phyloP scores from a whole-genome alignment of 2,329 filamentous ascomycete species.

The Fusarium odoratissimum region DNA sequence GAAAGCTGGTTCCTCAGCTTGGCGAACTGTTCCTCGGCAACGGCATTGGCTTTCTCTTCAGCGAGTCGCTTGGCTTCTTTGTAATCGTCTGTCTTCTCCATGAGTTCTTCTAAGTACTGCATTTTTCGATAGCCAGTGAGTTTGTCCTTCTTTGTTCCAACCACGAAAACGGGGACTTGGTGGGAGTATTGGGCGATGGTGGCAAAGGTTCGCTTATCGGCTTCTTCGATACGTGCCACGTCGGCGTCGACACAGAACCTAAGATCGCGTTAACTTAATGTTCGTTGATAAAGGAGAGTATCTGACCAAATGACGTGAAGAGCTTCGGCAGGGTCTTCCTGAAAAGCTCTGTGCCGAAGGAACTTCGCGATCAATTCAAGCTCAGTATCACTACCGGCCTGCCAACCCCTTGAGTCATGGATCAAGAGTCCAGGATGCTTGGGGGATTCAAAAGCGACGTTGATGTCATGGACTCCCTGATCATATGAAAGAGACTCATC shows the following conservation, averaged over 20 bases:
- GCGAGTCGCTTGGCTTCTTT: conserved; percentile 41
- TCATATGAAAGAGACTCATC: conserved; percentile 40
- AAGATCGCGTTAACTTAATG: not conserved
- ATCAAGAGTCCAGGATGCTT: conserved; percentile 41
- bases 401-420: conserved; percentile 44
- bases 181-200: conserved; percentile 44
- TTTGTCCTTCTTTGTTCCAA: conserved; percentile 45
- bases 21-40: conserved; percentile 40
- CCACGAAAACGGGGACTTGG: conserved; percentile 42
- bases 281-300: rapidly evolving
- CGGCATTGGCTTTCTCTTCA: conserved; percentile 34
- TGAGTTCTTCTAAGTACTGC: conserved; percentile 37
- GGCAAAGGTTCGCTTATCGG: conserved; percentile 43
- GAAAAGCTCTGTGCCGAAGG: conserved; percentile 41
- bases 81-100: conserved; percentile 43
- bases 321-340: conserved; percentile 41
- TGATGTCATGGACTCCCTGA: conserved; percentile 44
- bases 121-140: conserved; percentile 37
- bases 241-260: conserved; percentile 45
- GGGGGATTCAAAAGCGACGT: conserved; percentile 42
- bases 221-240: conserved; percentile 43
- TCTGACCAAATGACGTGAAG: conserved; percentile 42
- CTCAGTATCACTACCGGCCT: conserved; percentile 40
- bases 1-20: conserved; percentile 39
- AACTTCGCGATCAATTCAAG: conserved; percentile 44